Evolutionary conservation across 371 early-diverging fungal genomes (phyloP), one percentile per base, ranked within the genome.

Genomic region (Mortierella sp.): DNA sequence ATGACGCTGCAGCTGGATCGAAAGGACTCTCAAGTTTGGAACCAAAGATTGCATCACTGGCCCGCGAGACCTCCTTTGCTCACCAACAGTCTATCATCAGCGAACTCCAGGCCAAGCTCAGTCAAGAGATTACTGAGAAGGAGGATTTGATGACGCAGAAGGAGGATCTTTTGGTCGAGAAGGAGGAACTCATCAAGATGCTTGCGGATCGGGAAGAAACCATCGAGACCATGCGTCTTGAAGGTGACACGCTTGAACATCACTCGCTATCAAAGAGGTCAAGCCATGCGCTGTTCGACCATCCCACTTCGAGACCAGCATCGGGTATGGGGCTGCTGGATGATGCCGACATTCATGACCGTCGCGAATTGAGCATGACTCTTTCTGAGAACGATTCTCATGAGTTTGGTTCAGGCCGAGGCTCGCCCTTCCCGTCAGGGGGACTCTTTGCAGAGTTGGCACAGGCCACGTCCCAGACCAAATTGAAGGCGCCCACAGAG

Each of bases 171-270:
- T 78, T 84, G 69, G 81, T 79, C 2, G 89, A 89, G 57, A 89
- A 89, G 58, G 81, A 85, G n/a, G 89, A 89, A 51, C 57, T 87
- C 26, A 84, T 82, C 47, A 89, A 89, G 62, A 78, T 89, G 32
- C 70, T 89, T 42, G 83, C 84, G 0, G 87, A 89, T 41, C 84
- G 84, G 6, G 87, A 88, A 54, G 90, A 89, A 56, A 82, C 79
- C 5, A 86, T 89, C 44, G 88, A 88, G 61, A 80, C 81, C 17
- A 56, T 89, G 32, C 87, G 87, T 11, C 78, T 86, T 56, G 90
- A 89, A 39, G 64, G 65, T 23, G 60, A 43, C 7, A 32, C 39
- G 28, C 65, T 72, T 49, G 72, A 72, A 21, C 60, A 59, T 9
- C 50, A 60, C 23, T 24, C 55, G 11, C 6, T 48, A 19, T 56